These are phyloP conservation scores for Collariella sp. DNA, from an alignment of 495 filamentous ascomycete genomes.

Conservation along the genomic window DNA sequence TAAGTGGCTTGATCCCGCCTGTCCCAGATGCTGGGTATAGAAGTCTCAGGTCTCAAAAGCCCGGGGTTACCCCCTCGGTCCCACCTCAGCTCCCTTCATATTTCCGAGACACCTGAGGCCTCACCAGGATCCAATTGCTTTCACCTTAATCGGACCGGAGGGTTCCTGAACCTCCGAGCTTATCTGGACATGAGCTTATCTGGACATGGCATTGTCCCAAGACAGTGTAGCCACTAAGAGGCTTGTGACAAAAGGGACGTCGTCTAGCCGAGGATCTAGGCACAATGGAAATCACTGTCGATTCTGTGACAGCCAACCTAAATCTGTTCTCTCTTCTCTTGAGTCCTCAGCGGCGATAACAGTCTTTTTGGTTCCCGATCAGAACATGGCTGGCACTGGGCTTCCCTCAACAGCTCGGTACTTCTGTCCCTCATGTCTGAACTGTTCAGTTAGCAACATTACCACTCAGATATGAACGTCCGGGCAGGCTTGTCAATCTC, in stretches of 20 bases:
- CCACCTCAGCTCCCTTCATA: not conserved
- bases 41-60: too few relatives aligned
- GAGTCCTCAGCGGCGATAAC: too few relatives aligned
- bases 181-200: slow-evolving; percentile 28
- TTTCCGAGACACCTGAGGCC: not conserved
- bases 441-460: too few relatives aligned
- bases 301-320: slow-evolving; percentile 17
- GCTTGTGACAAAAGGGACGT: slow-evolving; percentile 31
- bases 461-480: too few relatives aligned
- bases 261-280: slow-evolving; percentile 38
- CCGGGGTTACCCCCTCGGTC: not conserved
- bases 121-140: not conserved
- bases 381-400: too few relatives aligned
- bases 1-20: too few relatives aligned
- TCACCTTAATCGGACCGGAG: slow-evolving; percentile 16
- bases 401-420: too few relatives aligned
- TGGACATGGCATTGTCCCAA: slow-evolving; percentile 29
- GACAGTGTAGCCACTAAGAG: slow-evolving; percentile 29
- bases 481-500: too few relatives aligned
- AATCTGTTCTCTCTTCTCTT: not conserved
- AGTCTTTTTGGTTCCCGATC: too few relatives aligned
- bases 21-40: too few relatives aligned
- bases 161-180: slow-evolving; percentile 29
- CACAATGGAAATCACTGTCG: slow-evolving; percentile 31
- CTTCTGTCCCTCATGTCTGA: too few relatives aligned